Conservation (phyloP, 108 stramenopile genomes). For the Tribonema minus region DNA sequence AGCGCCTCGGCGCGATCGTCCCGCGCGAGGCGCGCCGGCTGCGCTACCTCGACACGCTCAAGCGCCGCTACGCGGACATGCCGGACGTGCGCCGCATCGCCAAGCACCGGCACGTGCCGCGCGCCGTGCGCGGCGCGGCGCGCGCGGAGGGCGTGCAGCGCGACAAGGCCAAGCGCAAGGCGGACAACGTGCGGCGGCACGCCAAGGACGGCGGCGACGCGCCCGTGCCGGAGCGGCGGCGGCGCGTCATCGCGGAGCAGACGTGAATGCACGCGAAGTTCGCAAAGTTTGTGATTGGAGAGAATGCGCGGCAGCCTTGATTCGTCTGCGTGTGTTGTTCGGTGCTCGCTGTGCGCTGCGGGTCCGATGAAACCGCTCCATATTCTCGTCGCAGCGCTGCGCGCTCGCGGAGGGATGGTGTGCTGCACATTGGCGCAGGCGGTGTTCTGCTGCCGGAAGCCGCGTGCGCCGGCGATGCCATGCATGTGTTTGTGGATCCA, state of each 20-base stretch:
- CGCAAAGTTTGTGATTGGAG: too few relatives aligned
- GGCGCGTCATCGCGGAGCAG: background rate
- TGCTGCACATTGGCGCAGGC: too few relatives aligned
- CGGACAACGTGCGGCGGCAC: conserved; percentile 58
- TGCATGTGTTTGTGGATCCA: too few relatives aligned
- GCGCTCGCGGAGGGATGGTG: too few relatives aligned
- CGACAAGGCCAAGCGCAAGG: conserved; percentile 80
- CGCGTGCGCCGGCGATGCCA: too few relatives aligned
- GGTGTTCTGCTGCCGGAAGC: too few relatives aligned
- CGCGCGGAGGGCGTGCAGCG: conserved; percentile 71
- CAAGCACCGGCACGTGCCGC: conserved; percentile 79
- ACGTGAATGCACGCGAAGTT: too few relatives aligned
- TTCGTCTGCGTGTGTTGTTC: too few relatives aligned
- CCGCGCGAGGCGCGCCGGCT: conserved; percentile 73
- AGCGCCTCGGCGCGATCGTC: conserved; percentile 77
- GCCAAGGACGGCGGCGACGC: background rate
- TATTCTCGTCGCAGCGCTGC: too few relatives aligned
- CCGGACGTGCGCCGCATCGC: conserved; percentile 85
- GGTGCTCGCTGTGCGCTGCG: too few relatives aligned
- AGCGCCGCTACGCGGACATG: conserved; percentile 62
- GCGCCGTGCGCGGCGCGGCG: conserved; percentile 84
- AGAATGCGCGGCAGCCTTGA: too few relatives aligned
- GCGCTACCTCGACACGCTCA: conserved; percentile 79
- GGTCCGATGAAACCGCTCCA: too few relatives aligned
- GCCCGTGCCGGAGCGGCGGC: background rate